A percentile compares a stretch with the other conserved stretches of the same genome.
Evolutionary conservation across 495 filamentous ascomycete species (phyloP).

Genomic region (Penicillium daleae): DNA sequence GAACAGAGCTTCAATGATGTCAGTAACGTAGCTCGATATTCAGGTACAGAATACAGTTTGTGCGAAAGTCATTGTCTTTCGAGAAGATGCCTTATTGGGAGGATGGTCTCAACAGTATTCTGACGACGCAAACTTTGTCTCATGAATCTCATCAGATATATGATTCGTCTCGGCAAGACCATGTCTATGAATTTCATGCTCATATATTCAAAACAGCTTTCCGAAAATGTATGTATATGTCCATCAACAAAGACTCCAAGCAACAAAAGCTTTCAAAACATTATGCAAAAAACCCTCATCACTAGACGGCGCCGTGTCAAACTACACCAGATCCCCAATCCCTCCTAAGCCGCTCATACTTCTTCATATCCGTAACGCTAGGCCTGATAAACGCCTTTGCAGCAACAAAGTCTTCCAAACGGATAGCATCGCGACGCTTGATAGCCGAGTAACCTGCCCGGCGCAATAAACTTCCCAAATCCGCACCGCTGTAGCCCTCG

Average conservation of each 20-base stretch:
- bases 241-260: not conserved
- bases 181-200: not conserved
- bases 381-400: conserved; percentile 74
- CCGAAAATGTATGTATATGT: not conserved
- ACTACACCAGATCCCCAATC: conserved; percentile 51
- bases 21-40: no score
- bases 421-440: conserved; percentile 62
- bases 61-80: no score
- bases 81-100: no score
- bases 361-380: conserved; percentile 76
- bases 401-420: conserved; percentile 73
- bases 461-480: conserved; percentile 76
- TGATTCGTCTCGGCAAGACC: not conserved
- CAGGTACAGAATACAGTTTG: no score
- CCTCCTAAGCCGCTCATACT: conserved; percentile 65
- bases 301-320: conserved; percentile 6
- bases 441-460: conserved; percentile 79
- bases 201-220: not conserved
- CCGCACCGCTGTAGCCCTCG: conserved; percentile 87
- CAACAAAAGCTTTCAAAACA: not conserved
- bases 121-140: not conserved
- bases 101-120: no score
- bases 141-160: not conserved
- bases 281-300: not conserved
- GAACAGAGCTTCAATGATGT: no score